Evolutionary conservation across 495 filamentous ascomycete species (phyloP), one percentile per base, ranked within the genome.

Genomic region (Aspergillus panamensis): DNA sequence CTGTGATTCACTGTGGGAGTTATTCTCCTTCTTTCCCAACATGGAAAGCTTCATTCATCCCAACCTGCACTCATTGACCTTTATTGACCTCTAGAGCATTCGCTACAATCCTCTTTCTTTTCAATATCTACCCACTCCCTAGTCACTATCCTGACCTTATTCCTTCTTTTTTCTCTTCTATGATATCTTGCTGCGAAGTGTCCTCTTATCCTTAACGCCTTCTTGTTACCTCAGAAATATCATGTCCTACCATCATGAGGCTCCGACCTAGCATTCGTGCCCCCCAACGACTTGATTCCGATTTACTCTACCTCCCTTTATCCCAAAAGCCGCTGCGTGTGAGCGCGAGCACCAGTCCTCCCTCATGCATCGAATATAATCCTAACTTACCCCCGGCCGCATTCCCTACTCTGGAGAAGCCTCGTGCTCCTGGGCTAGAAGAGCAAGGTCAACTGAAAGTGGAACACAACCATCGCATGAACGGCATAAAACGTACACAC

Each of bases 371-470:
- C 30, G 66, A 69, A n/a, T 79, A 69, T 42, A 60, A 79, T 57
- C 77, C 79, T 2, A 64, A 71, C 54, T 61, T 74, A 3, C 70
- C 70, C 29, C 72, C 74, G 40, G 76, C 76, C 14, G 74, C 70
- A 1, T 80, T 79, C 51, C 76, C 78, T 25, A 77, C 67, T 19
- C 51, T 78, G 13, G 62, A 69, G 21, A 53, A 21, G 8, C 67
- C 67, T 7, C 54, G 50, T 33, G 39, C 55, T 29, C 40, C 51
- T 20, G 13, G 6, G 12, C 30, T 29, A 20, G 51, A 17, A 3
- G 25, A 47, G 32, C 5, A 13, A 54, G 12, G 12, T 19, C 16
- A 29, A 39, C 12, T 8, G 54, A 25, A 25, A 25, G 6, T 6
- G 33, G 25, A 49, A 13, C n/a, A 63, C 32, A 51, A 19, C 3